These are phyloP conservation scores for Artemisia tridentata DNA, from an alignment of 129 eudicot genomes.

Conservation along the genomic window DNA sequence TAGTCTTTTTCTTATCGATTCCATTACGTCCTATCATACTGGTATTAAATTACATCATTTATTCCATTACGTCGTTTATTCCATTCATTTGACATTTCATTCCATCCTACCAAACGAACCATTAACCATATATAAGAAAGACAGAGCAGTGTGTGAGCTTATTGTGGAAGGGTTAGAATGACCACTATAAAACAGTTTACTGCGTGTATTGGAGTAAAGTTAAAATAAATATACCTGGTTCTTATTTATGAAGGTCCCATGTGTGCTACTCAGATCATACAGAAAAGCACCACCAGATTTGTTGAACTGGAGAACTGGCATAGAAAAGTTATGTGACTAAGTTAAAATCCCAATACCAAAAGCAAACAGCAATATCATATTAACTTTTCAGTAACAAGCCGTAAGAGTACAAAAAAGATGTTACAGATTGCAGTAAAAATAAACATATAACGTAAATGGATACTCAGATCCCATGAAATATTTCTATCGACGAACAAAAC, in stretches of 20 bases:
- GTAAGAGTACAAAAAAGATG: background rate
- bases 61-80: no score
- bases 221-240: conserved; percentile 57
- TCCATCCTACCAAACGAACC: no score
- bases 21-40: no score
- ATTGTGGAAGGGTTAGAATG: background rate
- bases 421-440: background rate
- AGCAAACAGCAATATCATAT: background rate
- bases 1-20: no score
- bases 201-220: background rate
- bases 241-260: conserved; percentile 86
- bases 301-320: conserved; percentile 89
- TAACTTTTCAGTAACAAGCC: background rate
- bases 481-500: no score
- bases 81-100: no score
- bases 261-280: conserved; percentile 94
- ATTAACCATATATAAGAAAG: no score
- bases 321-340: conserved; percentile 13
- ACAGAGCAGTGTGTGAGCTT: no score
- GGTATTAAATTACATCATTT: no score
- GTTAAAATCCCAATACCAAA: conserved; percentile 10
- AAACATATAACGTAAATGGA: background rate
- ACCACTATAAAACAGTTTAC: background rate
- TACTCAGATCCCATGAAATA: background rate
- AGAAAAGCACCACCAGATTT: conserved; percentile 70